Percentiles rank a stretch among this genome's conserved stretches.
phyloP scores from a whole-genome alignment of 805 yeast genomes.

The Candida maesae region DNA sequence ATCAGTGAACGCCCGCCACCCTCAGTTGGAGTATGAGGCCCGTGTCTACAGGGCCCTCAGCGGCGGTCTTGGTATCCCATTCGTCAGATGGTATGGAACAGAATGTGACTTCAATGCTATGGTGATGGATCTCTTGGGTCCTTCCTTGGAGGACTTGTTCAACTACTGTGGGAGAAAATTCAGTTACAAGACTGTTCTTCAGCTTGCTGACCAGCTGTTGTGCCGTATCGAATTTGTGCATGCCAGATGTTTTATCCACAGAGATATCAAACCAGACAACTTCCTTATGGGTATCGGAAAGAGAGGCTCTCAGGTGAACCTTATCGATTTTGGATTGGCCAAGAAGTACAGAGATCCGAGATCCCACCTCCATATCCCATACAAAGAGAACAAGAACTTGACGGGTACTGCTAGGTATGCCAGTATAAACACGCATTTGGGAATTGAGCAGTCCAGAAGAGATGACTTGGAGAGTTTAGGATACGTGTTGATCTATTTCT shows the following conservation, averaged over 20 bases:
- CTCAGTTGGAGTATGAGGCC: constrained; percentile 96
- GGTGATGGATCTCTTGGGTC: constrained; percentile 95
- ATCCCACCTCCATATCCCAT: constrained; percentile 91
- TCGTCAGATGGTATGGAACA: constrained; percentile 94
- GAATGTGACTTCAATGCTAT: constrained; percentile 96
- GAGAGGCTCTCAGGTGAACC: constrained; percentile 94
- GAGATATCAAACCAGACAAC: constrained; percentile 96
- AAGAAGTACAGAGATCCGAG: constrained; percentile 95
- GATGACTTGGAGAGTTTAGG: constrained; percentile 96
- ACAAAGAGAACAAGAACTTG: constrained; percentile 91
- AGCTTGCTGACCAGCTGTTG: constrained; percentile 90
- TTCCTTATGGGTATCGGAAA: constrained; percentile 82
- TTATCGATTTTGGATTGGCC: constrained; percentile 93
- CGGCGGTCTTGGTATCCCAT: constrained; percentile 97
- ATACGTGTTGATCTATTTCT: constrained; percentile 88
- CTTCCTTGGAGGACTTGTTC: constrained; percentile 91
- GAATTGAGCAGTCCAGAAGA: constrained; percentile 94
- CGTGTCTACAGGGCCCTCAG: constrained; percentile 90
- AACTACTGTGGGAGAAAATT: constrained; percentile 94
- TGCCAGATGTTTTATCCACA: constrained; percentile 91
- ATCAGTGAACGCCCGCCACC: constrained; percentile 86
- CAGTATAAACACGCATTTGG: constrained; percentile 90
- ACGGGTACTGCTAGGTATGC: constrained; percentile 99
- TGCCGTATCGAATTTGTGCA: constrained; percentile 95
- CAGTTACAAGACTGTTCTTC: constrained; percentile 86